phyloP scores from a whole-genome alignment of 257 asterid species.

The Ajuga chamaepitys region DNA sequence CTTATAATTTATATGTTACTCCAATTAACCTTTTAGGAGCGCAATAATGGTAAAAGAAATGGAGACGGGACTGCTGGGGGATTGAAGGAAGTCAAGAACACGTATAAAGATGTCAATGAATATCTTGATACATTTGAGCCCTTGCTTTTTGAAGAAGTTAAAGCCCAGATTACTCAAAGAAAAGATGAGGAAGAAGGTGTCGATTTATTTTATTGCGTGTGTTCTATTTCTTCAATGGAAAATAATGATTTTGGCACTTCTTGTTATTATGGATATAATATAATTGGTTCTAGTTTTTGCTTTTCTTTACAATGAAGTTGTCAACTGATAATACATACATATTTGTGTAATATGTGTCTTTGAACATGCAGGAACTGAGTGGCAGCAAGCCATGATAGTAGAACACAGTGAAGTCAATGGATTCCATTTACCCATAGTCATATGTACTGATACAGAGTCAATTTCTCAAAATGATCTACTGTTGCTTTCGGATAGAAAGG shows the following conservation, averaged over 20 bases:
- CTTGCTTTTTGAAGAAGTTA: constrained; percentile 87
- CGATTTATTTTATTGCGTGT: not conserved
- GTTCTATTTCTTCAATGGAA: not conserved
- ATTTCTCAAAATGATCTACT: constrained; percentile 71
- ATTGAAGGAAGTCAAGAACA: constrained; percentile 57
- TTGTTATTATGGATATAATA: not conserved
- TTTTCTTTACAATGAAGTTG: constrained; percentile 3
- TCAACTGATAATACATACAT: not conserved
- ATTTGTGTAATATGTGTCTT: constrained; percentile 1
- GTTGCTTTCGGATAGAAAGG: constrained; percentile 63
- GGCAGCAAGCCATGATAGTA: constrained; percentile 36
- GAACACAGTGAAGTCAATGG: constrained; percentile 71
- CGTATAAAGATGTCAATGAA: constrained; percentile 67
- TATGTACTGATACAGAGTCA: constrained; percentile 31
- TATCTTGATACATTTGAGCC: constrained; percentile 80
- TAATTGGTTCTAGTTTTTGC: constrained; percentile 4
- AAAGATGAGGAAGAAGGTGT: constrained; percentile 66
- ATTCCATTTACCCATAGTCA: constrained; percentile 56
- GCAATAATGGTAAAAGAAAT: constrained; percentile 21
- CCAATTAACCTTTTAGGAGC: constrained; percentile 21
- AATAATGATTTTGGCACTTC: not conserved
- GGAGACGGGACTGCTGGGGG: constrained; percentile 32
- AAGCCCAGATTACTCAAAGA: constrained; percentile 66
- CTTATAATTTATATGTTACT: not conserved
- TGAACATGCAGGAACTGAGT: constrained; percentile 40